Evolutionary conservation across 2,329 filamentous ascomycete genomes (phyloP), one percentile per base, ranked within the genome.

Genomic region (Talaromyces funiculosus): DNA sequence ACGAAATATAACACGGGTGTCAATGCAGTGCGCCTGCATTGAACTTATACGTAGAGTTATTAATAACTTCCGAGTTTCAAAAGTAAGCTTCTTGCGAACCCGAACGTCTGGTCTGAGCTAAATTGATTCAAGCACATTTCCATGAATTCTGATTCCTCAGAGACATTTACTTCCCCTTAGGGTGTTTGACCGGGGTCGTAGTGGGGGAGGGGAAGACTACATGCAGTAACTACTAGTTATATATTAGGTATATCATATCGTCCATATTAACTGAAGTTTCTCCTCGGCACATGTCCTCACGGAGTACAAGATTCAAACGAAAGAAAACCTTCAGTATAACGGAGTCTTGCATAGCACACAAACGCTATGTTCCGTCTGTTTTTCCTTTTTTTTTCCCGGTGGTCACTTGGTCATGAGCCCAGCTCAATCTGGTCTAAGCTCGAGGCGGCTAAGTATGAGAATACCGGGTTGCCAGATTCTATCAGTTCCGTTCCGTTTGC

Each of bases 401-500:
- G n/a, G 26, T 33, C 45, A 51, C 9, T 51, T 51, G 45, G 45
- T n/a, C 45, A 20, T 51, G 45, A 8, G n/a, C 24, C n/a, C 45
- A 43, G 12, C 22, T 26, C 42, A 51, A 33, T 51, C 47, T 33
- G 47, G 47, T 35, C 16, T 22, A 51, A 51, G 45, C 43, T 47
- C 22, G 43, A 47, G 43, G 26, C 47, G 43, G 26, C 47, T 51
- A 22, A 8, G 47, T 35, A 22, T 51, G n/a, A 35, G 29, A 51
- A 26, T 51, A 51, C 22, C 54, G 40, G 40, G 14, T 57, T 47
- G 31, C 22, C 54, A 29, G 9, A 31, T 57, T 64, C 62, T 61
- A 57, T 66, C 60, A 49, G 59, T 60, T 61, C 65, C 49, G 59
- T 60, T 61, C 65, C 49, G 64, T 63, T 63, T 60, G 58, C 35